phyloP scores from a whole-genome alignment of 163 green algal genomes.

The Chlorella variabilis region DNA sequence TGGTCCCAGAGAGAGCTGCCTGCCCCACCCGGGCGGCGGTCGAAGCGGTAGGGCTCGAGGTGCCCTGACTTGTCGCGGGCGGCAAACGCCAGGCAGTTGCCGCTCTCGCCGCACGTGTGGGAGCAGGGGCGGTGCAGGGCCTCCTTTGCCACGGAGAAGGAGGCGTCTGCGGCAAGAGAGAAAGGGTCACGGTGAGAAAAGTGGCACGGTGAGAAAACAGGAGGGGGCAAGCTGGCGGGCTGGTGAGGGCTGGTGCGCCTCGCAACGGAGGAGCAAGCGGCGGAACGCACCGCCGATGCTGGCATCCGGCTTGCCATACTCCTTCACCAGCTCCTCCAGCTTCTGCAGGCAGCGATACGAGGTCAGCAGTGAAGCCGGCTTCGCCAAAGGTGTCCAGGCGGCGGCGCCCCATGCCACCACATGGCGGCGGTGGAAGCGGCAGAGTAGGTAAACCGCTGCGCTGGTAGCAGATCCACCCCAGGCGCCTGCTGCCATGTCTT shows the following conservation, averaged over 20 bases:
- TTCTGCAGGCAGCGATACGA: not conserved
- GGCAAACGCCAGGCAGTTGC: slow-evolving; percentile 63
- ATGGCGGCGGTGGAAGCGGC: no score
- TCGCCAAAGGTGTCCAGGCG: no score
- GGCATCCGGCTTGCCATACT: slow-evolving; percentile 5
- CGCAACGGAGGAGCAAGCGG: not conserved
- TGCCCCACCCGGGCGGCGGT: slow-evolving; percentile 39
- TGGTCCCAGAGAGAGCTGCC: no score
- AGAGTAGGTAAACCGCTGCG: no score
- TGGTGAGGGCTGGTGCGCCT: no score
- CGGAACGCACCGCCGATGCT: not conserved
- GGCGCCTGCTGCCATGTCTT: no score
- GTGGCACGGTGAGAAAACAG: no score
- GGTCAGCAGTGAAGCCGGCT: no score
- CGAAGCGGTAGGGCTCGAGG: slow-evolving; percentile 62
- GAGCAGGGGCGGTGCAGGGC: slow-evolving; percentile 23
- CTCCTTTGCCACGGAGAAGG: not conserved
- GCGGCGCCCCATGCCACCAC: no score
- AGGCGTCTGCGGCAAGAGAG: not conserved
- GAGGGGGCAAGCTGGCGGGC: no score
- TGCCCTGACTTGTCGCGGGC: slow-evolving; percentile 49
- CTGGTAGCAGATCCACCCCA: no score
- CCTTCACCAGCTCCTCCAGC: slow-evolving; percentile 13
- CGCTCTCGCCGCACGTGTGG: slow-evolving; percentile 13
- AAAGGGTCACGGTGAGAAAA: no score